These are phyloP conservation scores for Botrytis pseudocinerea DNA, from an alignment of 2,329 filamentous ascomycete species.

Conservation along the genomic window DNA sequence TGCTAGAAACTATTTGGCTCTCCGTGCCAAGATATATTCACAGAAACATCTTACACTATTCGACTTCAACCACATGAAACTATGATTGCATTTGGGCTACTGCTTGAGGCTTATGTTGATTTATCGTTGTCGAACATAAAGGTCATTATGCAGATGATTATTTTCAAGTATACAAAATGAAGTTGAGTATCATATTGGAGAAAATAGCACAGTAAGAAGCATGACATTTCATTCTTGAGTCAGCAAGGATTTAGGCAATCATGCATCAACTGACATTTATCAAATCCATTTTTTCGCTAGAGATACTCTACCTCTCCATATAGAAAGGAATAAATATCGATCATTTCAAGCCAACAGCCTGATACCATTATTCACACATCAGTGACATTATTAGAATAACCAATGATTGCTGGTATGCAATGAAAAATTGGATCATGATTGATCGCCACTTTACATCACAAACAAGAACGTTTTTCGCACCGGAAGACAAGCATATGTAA, in stretches of 20 bases:
- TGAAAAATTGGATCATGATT: background rate
- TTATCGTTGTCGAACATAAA: background rate
- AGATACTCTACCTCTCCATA: background rate
- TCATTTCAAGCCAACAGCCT: background rate
- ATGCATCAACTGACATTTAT: background rate
- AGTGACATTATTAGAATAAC: too few relatives aligned
- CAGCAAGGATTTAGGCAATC: background rate
- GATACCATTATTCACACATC: background rate
- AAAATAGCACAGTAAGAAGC: background rate
- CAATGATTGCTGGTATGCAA: background rate
- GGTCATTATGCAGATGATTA: background rate
- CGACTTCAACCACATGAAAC: background rate
- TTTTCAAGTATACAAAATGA: background rate
- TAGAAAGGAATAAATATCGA: background rate
- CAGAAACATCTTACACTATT: background rate
- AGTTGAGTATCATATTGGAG: background rate
- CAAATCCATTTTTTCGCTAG: background rate
- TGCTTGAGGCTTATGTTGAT: background rate
- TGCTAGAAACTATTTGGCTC: background rate
- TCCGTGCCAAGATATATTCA: background rate
- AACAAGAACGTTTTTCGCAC: background rate
- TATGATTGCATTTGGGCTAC: background rate
- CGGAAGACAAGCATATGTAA: background rate
- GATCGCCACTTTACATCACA: background rate
- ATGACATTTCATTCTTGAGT: background rate